Conservation (phyloP, 2,329 filamentous ascomycete genomes). For the Epichloe scottii region DNA sequence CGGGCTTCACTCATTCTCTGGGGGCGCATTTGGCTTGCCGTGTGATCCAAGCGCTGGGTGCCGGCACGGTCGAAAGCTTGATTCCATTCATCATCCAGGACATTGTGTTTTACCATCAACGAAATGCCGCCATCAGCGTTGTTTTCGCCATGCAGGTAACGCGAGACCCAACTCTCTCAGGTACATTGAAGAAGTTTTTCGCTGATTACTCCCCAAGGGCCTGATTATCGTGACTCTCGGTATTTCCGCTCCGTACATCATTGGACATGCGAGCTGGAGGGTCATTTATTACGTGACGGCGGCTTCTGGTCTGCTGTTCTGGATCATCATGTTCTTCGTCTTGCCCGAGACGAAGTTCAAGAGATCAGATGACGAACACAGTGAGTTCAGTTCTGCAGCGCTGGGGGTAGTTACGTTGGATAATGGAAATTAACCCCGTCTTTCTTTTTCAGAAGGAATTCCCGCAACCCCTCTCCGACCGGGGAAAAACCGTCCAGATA, state of each 20-base stretch:
- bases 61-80: constrained; percentile 1
- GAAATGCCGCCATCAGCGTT: not conserved
- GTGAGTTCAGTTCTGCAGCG: not conserved
- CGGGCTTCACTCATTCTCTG: not conserved
- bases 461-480: not conserved
- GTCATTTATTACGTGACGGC: constrained; percentile 3
- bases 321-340: constrained; percentile 1
- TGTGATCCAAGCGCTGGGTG: constrained; percentile 1
- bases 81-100: constrained; percentile 4
- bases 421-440: too few relatives aligned
- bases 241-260: not conserved
- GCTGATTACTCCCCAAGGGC: not conserved
- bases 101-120: constrained; percentile 2
- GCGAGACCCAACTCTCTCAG: not conserved
- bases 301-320: not conserved
- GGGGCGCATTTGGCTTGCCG: constrained; percentile 1
- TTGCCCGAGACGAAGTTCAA: constrained; percentile 1
- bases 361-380: not conserved
- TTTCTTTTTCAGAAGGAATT: not conserved
- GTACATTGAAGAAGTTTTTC: not conserved
- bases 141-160: constrained; percentile 2
- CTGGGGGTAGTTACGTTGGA: too few relatives aligned
- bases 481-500: not conserved
- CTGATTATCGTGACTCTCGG: not conserved
- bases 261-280: constrained; percentile 1